phyloP scores from a whole-genome alignment of 345 rosid species.

The Bruguiera sexangula region DNA sequence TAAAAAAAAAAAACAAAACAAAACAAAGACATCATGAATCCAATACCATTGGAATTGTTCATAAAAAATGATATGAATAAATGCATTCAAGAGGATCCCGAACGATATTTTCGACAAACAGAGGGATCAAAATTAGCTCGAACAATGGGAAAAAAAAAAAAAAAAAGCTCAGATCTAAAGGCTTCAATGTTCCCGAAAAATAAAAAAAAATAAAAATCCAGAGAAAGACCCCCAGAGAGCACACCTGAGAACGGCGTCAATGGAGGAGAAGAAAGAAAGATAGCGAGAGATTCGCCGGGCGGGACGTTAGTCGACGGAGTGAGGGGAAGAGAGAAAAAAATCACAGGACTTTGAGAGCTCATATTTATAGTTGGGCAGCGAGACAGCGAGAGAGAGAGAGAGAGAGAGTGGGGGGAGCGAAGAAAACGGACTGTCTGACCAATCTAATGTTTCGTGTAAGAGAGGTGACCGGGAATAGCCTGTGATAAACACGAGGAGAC shows the following conservation, averaged over 20 bases:
- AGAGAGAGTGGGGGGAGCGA: not conserved
- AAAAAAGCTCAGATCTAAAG: not conserved
- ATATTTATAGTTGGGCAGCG: conserved; percentile 46
- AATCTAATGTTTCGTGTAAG: conserved; percentile 14
- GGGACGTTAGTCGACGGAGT: conserved; percentile 17
- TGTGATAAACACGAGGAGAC: conserved; percentile 19
- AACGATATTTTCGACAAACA: not conserved
- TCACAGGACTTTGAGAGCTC: not conserved
- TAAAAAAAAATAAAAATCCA: not conserved
- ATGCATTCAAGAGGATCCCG: not conserved
- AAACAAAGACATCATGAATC: not conserved
- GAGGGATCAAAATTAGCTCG: not conserved
- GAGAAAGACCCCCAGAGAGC: not conserved
- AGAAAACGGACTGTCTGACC: not conserved
- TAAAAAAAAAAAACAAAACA: not conserved
- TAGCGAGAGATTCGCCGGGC: conserved; percentile 12
- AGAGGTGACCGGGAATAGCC: conserved; percentile 29
- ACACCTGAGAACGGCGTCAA: not conserved
- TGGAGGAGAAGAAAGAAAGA: not conserved
- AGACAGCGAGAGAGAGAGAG: not conserved
- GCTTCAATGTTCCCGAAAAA: not conserved
- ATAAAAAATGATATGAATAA: not conserved
- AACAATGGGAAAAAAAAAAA: not conserved
- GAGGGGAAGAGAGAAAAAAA: conserved; percentile 20
- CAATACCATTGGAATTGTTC: not conserved